Evolutionary conservation across 768 basidiomycete species (phyloP), one percentile per base, ranked within the genome.

Genomic region (Psilocybe tampanensis): DNA sequence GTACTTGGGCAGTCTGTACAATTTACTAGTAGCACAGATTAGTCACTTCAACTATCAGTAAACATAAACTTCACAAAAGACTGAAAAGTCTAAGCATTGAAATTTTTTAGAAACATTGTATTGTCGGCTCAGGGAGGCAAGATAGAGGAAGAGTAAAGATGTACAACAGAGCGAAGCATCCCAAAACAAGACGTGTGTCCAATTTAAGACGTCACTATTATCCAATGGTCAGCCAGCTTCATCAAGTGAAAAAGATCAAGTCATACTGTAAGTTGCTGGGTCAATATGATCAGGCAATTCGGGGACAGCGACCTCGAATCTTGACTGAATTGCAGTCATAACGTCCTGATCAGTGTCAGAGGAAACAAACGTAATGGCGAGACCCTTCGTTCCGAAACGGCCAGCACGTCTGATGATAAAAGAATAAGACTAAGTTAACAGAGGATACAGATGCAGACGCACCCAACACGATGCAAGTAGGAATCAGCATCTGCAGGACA

Each of bases 361-460:
- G 3, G 96, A 86, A 41, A 98, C 92, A 68, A 96, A 99, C 1
- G 95, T 98, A 72, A 98, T 92, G 17, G 96, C 95, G 43, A 99
- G 89, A 82, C 97, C 97, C 75, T 98, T 98, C 32, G 97, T 99
- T 63, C 97, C 97, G 74, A 99, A 99, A 60, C 97, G 94, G 63
- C 97, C 97, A 63, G 97, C 97, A 79, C 97, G 96, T 63, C 94
- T 92, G 62, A 18, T 36, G 26, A 15, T 22, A 51, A 34, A 19
- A 19, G 23, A 42, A 56, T 13, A n/a, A 19, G 7, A n/a, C 9
- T 8, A 23, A n/a, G 9, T 49, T 18, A 15, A 18, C 21, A 43
- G 49, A 44, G 51, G 29, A 43, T 18, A 49, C n/a, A 39, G 12
- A 39, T 7, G 13, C 36, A 39, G 12, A 75, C 87, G 36, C 67